Conservation (phyloP, 495 filamentous ascomycete genomes). For the Annulohypoxylon stygium region DNA sequence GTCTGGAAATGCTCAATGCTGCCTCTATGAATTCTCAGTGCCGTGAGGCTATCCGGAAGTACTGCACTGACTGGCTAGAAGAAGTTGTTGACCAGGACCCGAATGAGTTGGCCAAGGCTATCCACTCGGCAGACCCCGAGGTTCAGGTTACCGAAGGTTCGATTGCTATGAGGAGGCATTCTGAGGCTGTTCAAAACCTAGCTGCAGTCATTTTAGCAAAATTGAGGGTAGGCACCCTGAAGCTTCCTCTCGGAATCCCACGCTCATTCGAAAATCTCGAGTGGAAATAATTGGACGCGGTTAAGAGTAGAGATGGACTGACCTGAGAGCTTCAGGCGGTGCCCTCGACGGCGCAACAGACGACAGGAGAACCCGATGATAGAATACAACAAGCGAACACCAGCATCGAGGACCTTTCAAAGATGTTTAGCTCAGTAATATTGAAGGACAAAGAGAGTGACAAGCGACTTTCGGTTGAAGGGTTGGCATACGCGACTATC, state of each 20-base stretch:
- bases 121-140: constrained; percentile 56
- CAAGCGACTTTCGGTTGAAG: constrained; percentile 81
- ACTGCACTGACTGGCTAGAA: constrained; percentile 86
- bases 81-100: constrained; percentile 77
- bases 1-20: constrained; percentile 88
- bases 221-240: constrained; percentile 66
- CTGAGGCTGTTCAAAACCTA: constrained; percentile 66
- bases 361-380: constrained; percentile 58
- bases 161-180: constrained; percentile 63
- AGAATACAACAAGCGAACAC: constrained; percentile 63
- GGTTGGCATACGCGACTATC: constrained; percentile 90
- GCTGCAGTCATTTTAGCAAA: constrained; percentile 91
- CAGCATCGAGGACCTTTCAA: constrained; percentile 77
- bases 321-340: constrained; percentile 66
- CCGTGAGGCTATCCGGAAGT: constrained; percentile 80
- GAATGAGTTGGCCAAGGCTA: constrained; percentile 68
- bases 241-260: constrained; percentile 33
- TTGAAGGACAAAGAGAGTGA: constrained; percentile 68
- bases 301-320: constrained; percentile 52
- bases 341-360: constrained; percentile 52
- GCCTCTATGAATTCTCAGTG: constrained; percentile 86
- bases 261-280: constrained; percentile 40
- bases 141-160: constrained; percentile 56
- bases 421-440: constrained; percentile 83
- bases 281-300: constrained; percentile 38